Conservation (phyloP, 176 grass and related monocot species). For the Zoysia japonica region DNA sequence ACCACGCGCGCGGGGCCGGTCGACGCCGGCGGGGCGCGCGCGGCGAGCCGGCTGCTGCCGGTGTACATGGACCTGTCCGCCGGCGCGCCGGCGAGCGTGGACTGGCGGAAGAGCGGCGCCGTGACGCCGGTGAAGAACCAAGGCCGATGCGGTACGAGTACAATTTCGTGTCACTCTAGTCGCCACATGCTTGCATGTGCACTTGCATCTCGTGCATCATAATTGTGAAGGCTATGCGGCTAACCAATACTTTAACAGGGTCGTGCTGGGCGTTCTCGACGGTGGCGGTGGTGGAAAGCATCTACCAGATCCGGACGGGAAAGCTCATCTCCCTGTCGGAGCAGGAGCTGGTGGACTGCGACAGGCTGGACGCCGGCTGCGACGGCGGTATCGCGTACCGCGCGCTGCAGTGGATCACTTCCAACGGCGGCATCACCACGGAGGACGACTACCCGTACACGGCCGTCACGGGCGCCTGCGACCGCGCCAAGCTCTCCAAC, state of each 20-base stretch:
- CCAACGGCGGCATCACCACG: conserved; percentile 62
- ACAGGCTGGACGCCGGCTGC: conserved; percentile 53
- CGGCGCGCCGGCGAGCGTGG: conserved; percentile 39
- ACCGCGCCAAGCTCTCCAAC: conserved; percentile 38
- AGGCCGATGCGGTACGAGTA: conserved; percentile 40
- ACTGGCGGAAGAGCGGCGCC: conserved; percentile 47
- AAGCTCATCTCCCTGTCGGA: conserved; percentile 62
- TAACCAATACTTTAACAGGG: conserved; percentile 17
- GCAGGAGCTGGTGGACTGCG: conserved; percentile 77
- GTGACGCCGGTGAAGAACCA: conserved; percentile 56
- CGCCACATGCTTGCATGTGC: conserved; percentile 8
- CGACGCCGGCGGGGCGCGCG: not conserved
- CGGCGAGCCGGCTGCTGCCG: not conserved
- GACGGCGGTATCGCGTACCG: conserved; percentile 54
- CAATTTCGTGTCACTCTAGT: not conserved
- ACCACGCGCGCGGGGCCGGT: conserved; percentile 44
- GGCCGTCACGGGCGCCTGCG: conserved; percentile 36
- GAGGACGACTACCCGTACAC: conserved; percentile 56
- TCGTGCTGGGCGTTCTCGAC: conserved; percentile 77
- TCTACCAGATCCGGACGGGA: conserved; percentile 58
- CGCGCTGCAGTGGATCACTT: conserved; percentile 43
- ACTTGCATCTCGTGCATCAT: not conserved
- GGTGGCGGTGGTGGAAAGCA: conserved; percentile 51
- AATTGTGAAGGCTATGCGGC: not conserved
- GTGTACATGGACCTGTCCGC: conserved; percentile 30